Conservation (phyloP, 2,329 filamentous ascomycete genomes). For the Talaromyces rugulosus region DNA sequence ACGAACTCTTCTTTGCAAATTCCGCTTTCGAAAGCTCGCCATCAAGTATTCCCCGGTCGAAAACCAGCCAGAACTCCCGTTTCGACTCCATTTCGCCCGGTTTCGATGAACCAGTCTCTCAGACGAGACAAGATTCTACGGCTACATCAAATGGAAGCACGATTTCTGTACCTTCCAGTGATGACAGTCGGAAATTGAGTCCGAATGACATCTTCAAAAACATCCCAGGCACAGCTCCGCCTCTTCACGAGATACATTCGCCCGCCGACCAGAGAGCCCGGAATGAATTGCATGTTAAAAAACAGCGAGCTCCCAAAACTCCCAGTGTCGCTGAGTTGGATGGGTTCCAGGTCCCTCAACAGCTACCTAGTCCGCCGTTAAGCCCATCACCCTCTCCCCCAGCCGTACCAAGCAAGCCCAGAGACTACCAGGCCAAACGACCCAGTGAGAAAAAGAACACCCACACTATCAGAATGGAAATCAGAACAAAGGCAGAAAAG, state of each 20-base stretch:
- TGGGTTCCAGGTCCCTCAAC: slow-evolving; percentile 27
- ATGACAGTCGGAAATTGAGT: not conserved
- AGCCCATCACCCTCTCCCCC: slow-evolving; percentile 9
- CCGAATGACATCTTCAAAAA: slow-evolving; percentile 4
- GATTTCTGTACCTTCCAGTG: not conserved
- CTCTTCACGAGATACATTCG: slow-evolving; percentile 6
- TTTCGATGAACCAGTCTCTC: not conserved
- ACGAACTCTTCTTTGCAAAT: slow-evolving; percentile 4
- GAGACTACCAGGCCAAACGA: not conserved
- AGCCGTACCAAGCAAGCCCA: slow-evolving; percentile 11
- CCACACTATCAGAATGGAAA: slow-evolving; percentile 11
- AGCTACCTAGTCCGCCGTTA: slow-evolving; percentile 8
- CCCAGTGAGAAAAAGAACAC: slow-evolving; percentile 1
- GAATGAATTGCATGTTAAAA: slow-evolving; percentile 5
- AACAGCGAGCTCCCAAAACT: slow-evolving; percentile 17
- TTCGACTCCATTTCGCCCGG: not conserved
- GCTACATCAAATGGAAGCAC: not conserved
- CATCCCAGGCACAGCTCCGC: not conserved
- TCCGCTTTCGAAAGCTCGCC: not conserved
- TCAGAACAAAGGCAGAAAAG: slow-evolving; percentile 11
- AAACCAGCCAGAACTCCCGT: not conserved
- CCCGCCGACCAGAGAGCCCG: slow-evolving; percentile 5
- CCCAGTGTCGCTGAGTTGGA: slow-evolving; percentile 33
- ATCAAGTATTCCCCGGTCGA: not conserved
- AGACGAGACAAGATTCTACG: slow-evolving; percentile 5